Evolutionary conservation across 257 asterid species (phyloP), one percentile per base, ranked within the genome.

Genomic region (Rehmannia glutinosa): DNA sequence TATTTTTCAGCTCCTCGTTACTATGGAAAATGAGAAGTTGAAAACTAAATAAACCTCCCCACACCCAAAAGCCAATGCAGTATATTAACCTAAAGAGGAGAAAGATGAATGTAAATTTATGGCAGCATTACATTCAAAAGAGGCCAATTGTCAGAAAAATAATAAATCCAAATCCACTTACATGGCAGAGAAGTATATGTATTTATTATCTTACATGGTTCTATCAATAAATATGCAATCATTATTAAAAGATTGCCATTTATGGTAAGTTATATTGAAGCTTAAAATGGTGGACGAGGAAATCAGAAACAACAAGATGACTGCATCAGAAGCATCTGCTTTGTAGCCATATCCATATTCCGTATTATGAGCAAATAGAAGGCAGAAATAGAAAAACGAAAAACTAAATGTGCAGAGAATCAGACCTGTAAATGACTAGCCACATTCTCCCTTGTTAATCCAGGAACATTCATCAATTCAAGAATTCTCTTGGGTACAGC

Each of bases 401-500:
- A 33, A 32, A 69, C 35, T 8, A 54, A 4, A 32, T 21, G 57
- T 20, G 61, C 33, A 57, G 51, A 55, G 58, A 67, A 30, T 56
- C 50, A 50, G 20, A 90, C 97, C 96, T 90, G 97, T 72, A 90
- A 83, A 77, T 90, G 97, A 76, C 97, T 90, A 51, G 97, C 97
- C 61, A 90, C 96, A 46, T 90, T 90, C 74, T 90, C 97, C 73
- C 97, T 84, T 9, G 92, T 86, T 54, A 90, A 67, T 38, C 96
- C 95, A 8, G 96, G 95, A 38, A 88, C 95, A 83, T 90, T 90
- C 97, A 90, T 90, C 81, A 86, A 55, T 78, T 90, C 95, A 27
- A 90, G 95, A 64, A 90, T 84, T 74, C 95, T 81, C 78, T 90
- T 90, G 21, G 97, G 97, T 32, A 88, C 97, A 74, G 97, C 97